Percentiles rank a stretch among this genome's conserved stretches.
These are phyloP conservation scores for Barnettozyma hawaiiensis DNA, from an alignment of 1,139 yeast genomes.

Conservation along the genomic window DNA sequence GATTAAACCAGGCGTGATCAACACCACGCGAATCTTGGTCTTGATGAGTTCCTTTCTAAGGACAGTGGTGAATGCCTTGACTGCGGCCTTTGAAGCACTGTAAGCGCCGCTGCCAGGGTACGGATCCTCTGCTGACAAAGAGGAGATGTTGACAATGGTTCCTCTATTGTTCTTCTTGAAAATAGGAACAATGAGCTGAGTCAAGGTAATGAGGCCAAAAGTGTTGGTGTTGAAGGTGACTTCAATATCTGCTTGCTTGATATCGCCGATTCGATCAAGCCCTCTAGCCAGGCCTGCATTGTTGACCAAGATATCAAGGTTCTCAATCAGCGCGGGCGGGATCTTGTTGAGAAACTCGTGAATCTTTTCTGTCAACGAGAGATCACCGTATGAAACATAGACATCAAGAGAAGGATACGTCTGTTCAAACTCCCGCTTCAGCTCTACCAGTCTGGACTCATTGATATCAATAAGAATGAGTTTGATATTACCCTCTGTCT, in stretches of 20 bases:
- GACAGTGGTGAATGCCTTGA: constrained; percentile 56
- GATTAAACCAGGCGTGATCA: constrained; percentile 72
- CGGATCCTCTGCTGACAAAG: constrained; percentile 72
- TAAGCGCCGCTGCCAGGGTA: constrained; percentile 74
- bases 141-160: constrained; percentile 64
- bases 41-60: constrained; percentile 62
- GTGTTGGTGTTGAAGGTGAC: constrained; percentile 61
- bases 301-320: constrained; percentile 52
- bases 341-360: constrained; percentile 36
- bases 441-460: constrained; percentile 4
- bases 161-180: constrained; percentile 45
- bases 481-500: constrained; percentile 18
- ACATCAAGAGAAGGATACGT: constrained; percentile 10
- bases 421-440: constrained; percentile 27
- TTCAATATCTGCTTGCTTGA: constrained; percentile 42
- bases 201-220: constrained; percentile 50
- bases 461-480: constrained; percentile 21
- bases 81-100: constrained; percentile 71
- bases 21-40: constrained; percentile 60
- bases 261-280: constrained; percentile 47
- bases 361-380: constrained; percentile 36
- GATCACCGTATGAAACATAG: constrained; percentile 18
- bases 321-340: constrained; percentile 40
- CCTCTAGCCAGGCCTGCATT: constrained; percentile 75
- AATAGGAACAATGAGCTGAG: constrained; percentile 49